Conservation (phyloP, 2,329 filamentous ascomycete genomes). For the Pestalotiopsis sp. region DNA sequence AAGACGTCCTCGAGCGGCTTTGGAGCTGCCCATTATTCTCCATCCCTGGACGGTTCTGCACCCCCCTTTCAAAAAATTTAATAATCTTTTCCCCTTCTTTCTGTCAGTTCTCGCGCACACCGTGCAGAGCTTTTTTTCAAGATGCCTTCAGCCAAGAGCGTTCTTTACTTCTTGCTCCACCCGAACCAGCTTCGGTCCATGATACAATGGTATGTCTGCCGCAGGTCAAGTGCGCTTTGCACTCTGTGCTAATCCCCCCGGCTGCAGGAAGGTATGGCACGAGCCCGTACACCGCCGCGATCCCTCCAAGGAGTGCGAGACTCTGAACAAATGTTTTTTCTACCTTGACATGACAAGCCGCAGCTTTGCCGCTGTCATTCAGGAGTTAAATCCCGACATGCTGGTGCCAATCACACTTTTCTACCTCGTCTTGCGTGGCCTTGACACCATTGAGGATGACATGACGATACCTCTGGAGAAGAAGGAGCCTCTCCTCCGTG, state of each 20-base stretch:
- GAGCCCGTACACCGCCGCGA: constrained; percentile 88
- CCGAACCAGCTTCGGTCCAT: constrained; percentile 79
- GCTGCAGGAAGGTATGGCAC: constrained; percentile 89
- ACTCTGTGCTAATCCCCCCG: constrained; percentile 7
- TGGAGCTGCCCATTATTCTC: neutral
- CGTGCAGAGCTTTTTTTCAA: constrained; percentile 28
- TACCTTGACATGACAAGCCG: constrained; percentile 87
- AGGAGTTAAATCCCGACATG: constrained; percentile 93
- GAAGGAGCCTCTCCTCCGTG: constrained; percentile 84
- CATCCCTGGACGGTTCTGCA: neutral
- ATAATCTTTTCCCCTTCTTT: neutral
- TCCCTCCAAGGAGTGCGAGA: constrained; percentile 71
- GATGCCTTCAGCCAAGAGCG: constrained; percentile 56
- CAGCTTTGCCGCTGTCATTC: constrained; percentile 90
- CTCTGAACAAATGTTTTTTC: constrained; percentile 81
- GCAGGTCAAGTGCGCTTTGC: neutral
- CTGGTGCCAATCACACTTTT: constrained; percentile 88
- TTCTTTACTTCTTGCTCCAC: constrained; percentile 75
- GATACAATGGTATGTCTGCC: constrained; percentile 76
- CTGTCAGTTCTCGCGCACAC: neutral
- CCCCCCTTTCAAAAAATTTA: neutral
- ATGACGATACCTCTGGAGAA: constrained; percentile 82
- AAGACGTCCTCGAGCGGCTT: neutral
- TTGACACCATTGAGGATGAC: constrained; percentile 99
- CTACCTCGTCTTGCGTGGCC: constrained; percentile 87